These are phyloP conservation scores for Penicillium verrucosum DNA, from an alignment of 2,329 filamentous ascomycete genomes.

Conservation along the genomic window DNA sequence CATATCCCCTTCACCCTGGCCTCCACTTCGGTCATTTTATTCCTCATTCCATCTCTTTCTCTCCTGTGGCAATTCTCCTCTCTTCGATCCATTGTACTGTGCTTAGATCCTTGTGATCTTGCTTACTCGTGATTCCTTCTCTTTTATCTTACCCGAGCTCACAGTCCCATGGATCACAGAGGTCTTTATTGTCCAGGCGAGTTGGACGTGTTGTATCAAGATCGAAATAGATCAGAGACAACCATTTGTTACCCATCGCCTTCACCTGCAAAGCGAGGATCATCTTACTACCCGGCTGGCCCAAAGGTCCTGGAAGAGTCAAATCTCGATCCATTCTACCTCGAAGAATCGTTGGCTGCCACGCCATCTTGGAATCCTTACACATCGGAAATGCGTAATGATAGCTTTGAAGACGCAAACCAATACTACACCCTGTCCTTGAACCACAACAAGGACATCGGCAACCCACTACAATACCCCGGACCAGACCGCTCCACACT, in stretches of 20 bases:
- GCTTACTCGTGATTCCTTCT: constrained; percentile 13
- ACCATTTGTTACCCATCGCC: constrained; percentile 29
- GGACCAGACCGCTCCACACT: constrained; percentile 30
- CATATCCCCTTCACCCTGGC: constrained; percentile 30
- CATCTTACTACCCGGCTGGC: constrained; percentile 31
- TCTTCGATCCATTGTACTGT: constrained; percentile 10
- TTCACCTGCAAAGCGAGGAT: constrained; percentile 29
- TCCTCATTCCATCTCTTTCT: constrained; percentile 15
- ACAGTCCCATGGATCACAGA: constrained; percentile 40
- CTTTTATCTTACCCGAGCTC: constrained; percentile 17
- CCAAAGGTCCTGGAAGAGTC: constrained; percentile 32
- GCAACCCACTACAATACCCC: constrained; percentile 13
- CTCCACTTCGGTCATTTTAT: constrained; percentile 8
- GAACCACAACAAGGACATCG: constrained; percentile 20
- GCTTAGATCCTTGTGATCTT: constrained; percentile 9
- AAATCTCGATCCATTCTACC: constrained; percentile 40
- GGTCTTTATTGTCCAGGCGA: constrained; percentile 33
- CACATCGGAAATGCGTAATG: constrained; percentile 31
- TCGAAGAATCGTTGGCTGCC: constrained; percentile 34
- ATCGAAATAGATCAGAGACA: constrained; percentile 33
- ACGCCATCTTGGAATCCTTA: constrained; percentile 27
- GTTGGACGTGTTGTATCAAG: constrained; percentile 31
- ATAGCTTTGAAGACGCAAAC: constrained; percentile 29
- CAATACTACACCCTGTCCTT: constrained; percentile 34
- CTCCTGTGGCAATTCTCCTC: constrained; percentile 8